Evolutionary conservation across 2,329 filamentous ascomycete genomes (phyloP), one percentile per base, ranked within the genome.

Genomic region (Fonsecaea multimorphosa): DNA sequence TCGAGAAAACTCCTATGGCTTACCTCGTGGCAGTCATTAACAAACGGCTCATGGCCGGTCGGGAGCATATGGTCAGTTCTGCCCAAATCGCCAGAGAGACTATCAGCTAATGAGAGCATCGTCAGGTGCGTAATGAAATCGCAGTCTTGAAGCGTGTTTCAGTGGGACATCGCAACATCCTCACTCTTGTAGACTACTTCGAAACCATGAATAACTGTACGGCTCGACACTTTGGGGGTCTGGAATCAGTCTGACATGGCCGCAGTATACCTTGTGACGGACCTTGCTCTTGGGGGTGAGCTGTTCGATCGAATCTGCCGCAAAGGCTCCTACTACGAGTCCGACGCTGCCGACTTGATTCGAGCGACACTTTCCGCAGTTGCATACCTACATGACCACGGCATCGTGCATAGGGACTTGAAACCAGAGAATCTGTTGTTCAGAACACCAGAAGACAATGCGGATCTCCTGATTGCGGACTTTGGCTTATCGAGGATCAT

Each of bases 401-500:
- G 94, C 76, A 99, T 99, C 74, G 95, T 99, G 27, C 95, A 99
- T 80, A 92, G 95, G 75, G 95, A 99, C 76, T 84, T 99, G 67
- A 99, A 99, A 81, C 95, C 95, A 51, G 95, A 99, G 80, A 98
- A 99, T 76, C 84, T 99, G 5, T 86, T 99, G 27, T 99, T 99
- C 82, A 88, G 95, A 72, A 98, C 95, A 0, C 95, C 95, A 32
- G 95, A 99, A 79, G 95, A 99, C 78, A 98, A 98, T 75, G 93
- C 95, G 55, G 95, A 99, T 79, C 85, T 99, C 32, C 83, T 99
- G 65, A 99, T 99, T 76, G 95, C 95, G 68, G 95, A 99, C 77
- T 99, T 99, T 78, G 95, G 95, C 9, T 83, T 99, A 57, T 95
- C 91, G 29, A 88, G 95, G 65, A 97, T 99, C 80, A 98, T 99